phyloP scores from a whole-genome alignment of 2,329 filamentous ascomycete genomes.

The Colletotrichum gloeosporioides region DNA sequence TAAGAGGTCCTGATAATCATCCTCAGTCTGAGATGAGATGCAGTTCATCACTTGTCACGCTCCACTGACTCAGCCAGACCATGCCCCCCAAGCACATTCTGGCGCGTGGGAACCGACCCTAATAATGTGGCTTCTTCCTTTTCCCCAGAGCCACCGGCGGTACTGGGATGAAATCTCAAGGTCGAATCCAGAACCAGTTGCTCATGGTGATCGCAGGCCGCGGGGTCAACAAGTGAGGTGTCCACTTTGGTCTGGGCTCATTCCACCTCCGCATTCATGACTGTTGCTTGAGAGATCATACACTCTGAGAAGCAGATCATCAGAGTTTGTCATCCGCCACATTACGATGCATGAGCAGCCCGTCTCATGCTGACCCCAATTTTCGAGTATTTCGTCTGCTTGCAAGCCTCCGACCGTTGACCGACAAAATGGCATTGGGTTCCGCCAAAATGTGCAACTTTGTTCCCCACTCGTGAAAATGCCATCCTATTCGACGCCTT shows the following conservation, averaged over 20 bases:
- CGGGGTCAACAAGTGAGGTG: background rate
- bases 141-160: background rate
- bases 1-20: background rate
- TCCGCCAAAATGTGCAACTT: background rate
- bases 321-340: background rate
- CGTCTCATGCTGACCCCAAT: background rate
- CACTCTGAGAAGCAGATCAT: background rate
- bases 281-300: background rate
- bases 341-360: background rate
- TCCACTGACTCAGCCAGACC: background rate
- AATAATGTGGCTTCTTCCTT: background rate
- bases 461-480: fast-evolving
- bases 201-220: background rate
- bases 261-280: background rate
- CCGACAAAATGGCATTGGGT: background rate
- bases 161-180: background rate
- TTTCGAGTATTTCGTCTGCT: background rate
- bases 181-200: background rate
- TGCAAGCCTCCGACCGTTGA: background rate
- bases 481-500: background rate
- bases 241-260: background rate
- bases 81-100: background rate
- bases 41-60: background rate
- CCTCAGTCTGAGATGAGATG: background rate
- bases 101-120: fast-evolving